Percentiles rank a stretch among this genome's conserved stretches.
phyloP scores from a whole-genome alignment of 2,329 filamentous ascomycete species.

The Botrytis tulipae region DNA sequence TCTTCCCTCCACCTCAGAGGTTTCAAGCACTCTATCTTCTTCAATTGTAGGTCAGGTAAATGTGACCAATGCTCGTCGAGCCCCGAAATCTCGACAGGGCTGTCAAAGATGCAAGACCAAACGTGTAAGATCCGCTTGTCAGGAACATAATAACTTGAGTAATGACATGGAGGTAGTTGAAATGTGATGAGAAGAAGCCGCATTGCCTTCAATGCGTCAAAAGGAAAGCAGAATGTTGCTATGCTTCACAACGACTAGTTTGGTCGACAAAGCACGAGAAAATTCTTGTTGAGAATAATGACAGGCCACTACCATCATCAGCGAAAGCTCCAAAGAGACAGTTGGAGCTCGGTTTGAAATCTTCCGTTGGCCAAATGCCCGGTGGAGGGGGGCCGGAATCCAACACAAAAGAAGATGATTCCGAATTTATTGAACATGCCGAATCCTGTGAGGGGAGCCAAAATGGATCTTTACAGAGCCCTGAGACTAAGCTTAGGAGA shows the following conservation, averaged over 20 bases:
- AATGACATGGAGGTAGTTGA: constrained; percentile 29
- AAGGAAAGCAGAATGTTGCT: constrained; percentile 33
- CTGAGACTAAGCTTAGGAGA: background rate
- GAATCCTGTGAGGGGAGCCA: background rate
- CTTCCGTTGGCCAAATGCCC: background rate
- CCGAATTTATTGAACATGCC: background rate
- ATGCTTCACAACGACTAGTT: constrained; percentile 31
- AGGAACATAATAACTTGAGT: background rate
- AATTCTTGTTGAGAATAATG: constrained; percentile 20
- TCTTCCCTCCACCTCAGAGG: background rate
- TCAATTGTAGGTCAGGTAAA: background rate
- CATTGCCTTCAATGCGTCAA: constrained; percentile 33
- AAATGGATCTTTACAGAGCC: background rate
- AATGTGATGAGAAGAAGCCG: constrained; percentile 37
- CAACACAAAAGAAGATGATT: background rate
- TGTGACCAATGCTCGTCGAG: constrained; percentile 30
- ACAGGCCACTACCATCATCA: background rate
- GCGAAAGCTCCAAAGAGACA: background rate
- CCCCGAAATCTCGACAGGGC: constrained; percentile 34
- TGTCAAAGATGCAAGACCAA: constrained; percentile 36
- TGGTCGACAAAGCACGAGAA: constrained; percentile 39
- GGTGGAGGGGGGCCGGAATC: background rate
- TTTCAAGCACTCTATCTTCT: background rate
- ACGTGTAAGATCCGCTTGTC: constrained; percentile 26
- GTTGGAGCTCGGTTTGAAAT: background rate